Base-by-base conservation (phyloP, 345 rosid genomes). In the Citropsis articulata region DNA sequence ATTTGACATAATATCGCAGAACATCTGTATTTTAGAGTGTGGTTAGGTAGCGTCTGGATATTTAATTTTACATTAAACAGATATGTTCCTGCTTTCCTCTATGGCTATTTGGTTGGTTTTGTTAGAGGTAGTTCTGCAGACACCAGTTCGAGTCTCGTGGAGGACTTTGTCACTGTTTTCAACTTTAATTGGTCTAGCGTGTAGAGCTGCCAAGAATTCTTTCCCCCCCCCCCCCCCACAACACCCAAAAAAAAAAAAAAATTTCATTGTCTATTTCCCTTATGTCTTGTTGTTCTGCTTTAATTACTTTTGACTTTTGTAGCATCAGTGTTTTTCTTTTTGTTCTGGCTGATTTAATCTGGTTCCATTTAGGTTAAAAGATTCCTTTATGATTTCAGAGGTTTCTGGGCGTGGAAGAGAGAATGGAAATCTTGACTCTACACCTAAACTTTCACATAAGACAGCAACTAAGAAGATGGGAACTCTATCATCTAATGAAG, bases 331-430 rank as follows among this genome's bases (percentile, higher is more conserved):
- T 65, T 64, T 50, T 25, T n/a, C 45, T 45, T 45, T 45, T 27
- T 78, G 72, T 22, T 72, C 27, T 14, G 68, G 62, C 69, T 66
- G 67, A 50, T 69, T 36, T 66, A 28, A 27, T 75, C 53, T 19
- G 66, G n/a, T 36, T 71, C 48, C 66, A 31, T 33, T 75, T 59
- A 5, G 35, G 72, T 53, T 59, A 71, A 57, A 21, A 64, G 9
- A 66, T 77, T 66, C 59, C 42, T 76, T 78, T 57, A 62, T 87
- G 79, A 75, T 86, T 87, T 71, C 25, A 93, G 99, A 95, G 89
- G 96, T 87, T 77, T 86, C 97, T 75, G 92, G 92, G 63, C 91
- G 86, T 82, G 96, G 98, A 84, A 86, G 87, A 80, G 98, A 92
- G 78, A 95, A 88, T 83, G 93, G 93, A 80, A 90, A 79, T 83